Evolutionary conservation across 1,139 yeast genomes (phyloP).

Genomic region (Lodderomyces parapsilosis): DNA sequence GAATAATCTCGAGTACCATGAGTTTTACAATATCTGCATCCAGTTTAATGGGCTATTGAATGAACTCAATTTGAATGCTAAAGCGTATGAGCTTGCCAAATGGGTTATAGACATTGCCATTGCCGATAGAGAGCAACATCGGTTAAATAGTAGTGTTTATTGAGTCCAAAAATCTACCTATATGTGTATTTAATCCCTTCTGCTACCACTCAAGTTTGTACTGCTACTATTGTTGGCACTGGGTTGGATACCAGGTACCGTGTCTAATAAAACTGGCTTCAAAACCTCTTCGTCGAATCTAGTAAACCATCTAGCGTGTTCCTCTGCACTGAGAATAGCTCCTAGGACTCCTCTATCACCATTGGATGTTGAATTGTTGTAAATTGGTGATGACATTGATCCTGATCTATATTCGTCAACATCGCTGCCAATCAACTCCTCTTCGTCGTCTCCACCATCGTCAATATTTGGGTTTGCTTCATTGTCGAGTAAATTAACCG

Average conservation of each 20-base stretch:
- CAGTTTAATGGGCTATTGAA: constrained; percentile 61
- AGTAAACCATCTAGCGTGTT: constrained; percentile 87
- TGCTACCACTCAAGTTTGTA: constrained; percentile 5
- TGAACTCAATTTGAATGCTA: constrained; percentile 60
- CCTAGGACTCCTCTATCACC: constrained; percentile 34
- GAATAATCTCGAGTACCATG: constrained; percentile 62
- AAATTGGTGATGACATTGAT: constrained; percentile 7
- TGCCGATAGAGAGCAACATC: constrained; percentile 40
- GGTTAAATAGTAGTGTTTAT: constrained; percentile 2
- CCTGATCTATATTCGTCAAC: constrained; percentile 33
- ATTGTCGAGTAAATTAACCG: constrained; percentile 9
- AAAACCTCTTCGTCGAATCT: constrained; percentile 93
- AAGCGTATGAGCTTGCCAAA: constrained; percentile 65
- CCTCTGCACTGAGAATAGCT: constrained; percentile 59
- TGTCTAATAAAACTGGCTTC: constrained; percentile 89
- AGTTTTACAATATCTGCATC: constrained; percentile 62
- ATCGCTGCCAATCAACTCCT: constrained; percentile 36
- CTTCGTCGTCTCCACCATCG: constrained; percentile 29
- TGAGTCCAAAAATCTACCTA: neutral
- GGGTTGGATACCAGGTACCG: constrained; percentile 20
- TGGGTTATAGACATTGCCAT: constrained; percentile 71
- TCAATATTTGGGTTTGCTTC: constrained; percentile 14
- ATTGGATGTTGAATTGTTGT: constrained; percentile 1
- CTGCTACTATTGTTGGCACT: constrained; percentile 7
- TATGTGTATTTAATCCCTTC: constrained; percentile 10